Conservation (phyloP, 148 eudicot species). For the Rhododendron ferrugineum region DNA sequence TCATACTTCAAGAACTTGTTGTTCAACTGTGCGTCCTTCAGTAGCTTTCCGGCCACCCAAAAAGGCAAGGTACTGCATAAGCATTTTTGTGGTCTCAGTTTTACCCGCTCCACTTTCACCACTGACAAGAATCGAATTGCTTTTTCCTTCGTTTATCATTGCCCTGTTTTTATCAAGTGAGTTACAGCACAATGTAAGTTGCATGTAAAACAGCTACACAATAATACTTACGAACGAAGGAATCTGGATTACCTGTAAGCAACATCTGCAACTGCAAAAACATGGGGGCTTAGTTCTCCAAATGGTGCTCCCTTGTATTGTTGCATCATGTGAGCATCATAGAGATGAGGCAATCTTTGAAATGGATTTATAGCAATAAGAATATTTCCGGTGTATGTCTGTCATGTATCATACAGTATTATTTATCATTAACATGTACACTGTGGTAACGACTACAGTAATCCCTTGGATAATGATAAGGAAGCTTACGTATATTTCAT, state of each 20-base stretch:
- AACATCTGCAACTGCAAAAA: conserved; percentile 96
- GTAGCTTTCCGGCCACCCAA: conserved; percentile 91
- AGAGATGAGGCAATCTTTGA: conserved; percentile 89
- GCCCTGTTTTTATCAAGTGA: conserved; percentile 50
- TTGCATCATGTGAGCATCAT: conserved; percentile 94
- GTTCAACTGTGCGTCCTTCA: conserved; percentile 97
- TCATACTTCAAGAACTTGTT: conserved; percentile 97
- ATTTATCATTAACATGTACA: conserved; percentile 12
- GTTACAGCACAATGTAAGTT: neutral
- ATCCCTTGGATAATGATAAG: neutral
- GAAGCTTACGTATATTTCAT: conserved; percentile 84
- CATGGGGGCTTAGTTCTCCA: conserved; percentile 95
- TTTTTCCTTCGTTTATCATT: conserved; percentile 83
- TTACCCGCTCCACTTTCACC: conserved; percentile 99
- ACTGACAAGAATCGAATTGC: conserved; percentile 91
- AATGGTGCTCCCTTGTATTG: conserved; percentile 95
- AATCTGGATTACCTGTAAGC: conserved; percentile 64
- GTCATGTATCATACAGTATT: conserved; percentile 32
- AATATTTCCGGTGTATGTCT: conserved; percentile 98
- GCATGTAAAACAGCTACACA: neutral
- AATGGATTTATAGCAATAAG: conserved; percentile 97
- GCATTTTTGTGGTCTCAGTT: conserved; percentile 99
- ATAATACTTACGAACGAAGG: conserved; percentile 1
- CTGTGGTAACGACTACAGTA: neutral
- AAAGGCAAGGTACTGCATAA: conserved; percentile 93